phyloP scores from a whole-genome alignment of 148 eudicot species.

The Cornus florida region DNA sequence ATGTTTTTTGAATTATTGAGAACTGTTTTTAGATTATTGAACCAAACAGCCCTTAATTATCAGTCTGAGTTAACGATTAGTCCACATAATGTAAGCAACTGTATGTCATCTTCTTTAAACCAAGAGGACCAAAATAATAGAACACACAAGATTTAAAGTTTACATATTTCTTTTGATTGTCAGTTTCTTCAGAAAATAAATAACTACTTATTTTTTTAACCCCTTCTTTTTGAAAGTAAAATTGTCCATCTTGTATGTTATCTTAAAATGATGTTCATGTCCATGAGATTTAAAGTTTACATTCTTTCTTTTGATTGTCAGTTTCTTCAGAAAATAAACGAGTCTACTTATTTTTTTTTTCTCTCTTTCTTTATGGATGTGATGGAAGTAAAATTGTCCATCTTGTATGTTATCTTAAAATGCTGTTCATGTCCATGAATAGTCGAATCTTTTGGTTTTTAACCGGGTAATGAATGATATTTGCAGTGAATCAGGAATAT shows the following conservation, averaged over 20 bases:
- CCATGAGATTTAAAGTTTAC: neutral
- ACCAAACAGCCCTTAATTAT: too few relatives aligned
- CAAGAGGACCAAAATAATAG: too few relatives aligned
- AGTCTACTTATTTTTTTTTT: neutral
- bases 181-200: neutral
- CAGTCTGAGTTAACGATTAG: too few relatives aligned
- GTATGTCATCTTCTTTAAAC: too few relatives aligned
- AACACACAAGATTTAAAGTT: too few relatives aligned
- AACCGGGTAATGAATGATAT: neutral
- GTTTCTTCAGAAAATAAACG: neutral
- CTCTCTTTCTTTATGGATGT: neutral
- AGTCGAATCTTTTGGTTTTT: neutral
- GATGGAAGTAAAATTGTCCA: neutral
- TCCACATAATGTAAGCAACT: too few relatives aligned
- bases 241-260: neutral
- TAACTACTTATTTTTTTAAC: neutral
- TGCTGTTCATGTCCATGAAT: neutral
- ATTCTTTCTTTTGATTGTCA: neutral
- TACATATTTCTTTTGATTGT: neutral
- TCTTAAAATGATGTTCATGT: neutral
- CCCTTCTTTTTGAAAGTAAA: neutral
- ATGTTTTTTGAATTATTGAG: too few relatives aligned
- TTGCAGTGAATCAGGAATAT: conserved; percentile 18
- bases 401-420: neutral
- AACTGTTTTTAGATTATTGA: too few relatives aligned